Percentiles rank a stretch among this genome's conserved stretches.
Evolutionary conservation across 2,329 filamentous ascomycete genomes (phyloP).

Genomic region (Fulvia fulva): DNA sequence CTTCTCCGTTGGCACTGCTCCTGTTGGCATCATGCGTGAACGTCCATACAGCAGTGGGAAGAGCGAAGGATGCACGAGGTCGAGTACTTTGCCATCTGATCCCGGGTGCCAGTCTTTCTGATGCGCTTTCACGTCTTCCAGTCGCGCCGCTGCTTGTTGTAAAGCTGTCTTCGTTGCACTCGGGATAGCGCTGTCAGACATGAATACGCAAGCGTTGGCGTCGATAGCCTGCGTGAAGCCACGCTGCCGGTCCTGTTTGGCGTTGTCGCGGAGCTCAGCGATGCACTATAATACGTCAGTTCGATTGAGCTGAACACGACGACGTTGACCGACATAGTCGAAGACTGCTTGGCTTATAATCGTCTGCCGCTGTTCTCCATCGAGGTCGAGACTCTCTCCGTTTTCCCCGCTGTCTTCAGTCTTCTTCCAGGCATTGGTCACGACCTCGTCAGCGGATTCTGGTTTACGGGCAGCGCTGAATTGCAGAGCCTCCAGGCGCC

Average conservation of each 20-base stretch:
- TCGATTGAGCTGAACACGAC: background rate
- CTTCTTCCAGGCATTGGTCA: background rate
- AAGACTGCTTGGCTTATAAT: background rate
- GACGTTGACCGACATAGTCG: background rate
- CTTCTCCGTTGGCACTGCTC: conserved; percentile 27
- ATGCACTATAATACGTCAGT: conserved; percentile 6
- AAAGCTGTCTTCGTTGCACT: conserved; percentile 40
- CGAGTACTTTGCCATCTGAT: conserved; percentile 53
- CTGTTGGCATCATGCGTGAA: conserved; percentile 38
- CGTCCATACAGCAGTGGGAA: conserved; percentile 56
- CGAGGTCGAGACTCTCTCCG: background rate
- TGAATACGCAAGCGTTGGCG: conserved; percentile 44
- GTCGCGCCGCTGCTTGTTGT: conserved; percentile 37
- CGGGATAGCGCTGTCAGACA: conserved; percentile 49
- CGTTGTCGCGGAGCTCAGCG: conserved; percentile 46
- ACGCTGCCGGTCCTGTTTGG: conserved; percentile 38
- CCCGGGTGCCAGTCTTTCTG: conserved; percentile 58
- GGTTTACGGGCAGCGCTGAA: background rate
- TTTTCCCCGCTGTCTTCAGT: background rate
- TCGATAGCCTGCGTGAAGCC: conserved; percentile 46
- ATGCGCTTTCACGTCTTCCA: conserved; percentile 46
- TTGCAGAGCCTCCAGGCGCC: conserved; percentile 17
- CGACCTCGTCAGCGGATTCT: background rate
- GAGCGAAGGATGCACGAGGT: conserved; percentile 61
- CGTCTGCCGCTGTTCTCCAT: background rate